These are phyloP conservation scores for Calamus simplicifolius DNA, from an alignment of 176 grass and related monocot species.

Conservation along the genomic window DNA sequence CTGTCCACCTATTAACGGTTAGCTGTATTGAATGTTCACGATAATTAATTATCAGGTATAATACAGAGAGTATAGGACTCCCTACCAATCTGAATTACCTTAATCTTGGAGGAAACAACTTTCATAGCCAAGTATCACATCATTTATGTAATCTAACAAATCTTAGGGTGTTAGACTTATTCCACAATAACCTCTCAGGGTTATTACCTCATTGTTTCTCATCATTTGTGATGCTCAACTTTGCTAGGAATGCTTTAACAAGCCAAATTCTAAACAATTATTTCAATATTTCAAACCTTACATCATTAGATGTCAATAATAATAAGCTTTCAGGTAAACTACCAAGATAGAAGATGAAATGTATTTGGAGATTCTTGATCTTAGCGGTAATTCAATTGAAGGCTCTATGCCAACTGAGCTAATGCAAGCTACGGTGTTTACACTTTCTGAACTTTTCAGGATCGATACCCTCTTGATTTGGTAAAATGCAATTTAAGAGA, in stretches of 20 bases:
- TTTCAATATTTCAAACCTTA: background rate
- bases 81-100: background rate
- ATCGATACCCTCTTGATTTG: conserved; percentile 30
- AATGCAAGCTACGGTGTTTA: background rate
- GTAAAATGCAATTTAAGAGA: background rate
- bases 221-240: background rate
- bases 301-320: background rate
- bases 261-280: background rate
- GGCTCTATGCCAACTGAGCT: conserved; percentile 2
- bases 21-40: too few species aligned
- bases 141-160: background rate
- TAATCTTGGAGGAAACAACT: background rate
- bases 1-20: background rate
- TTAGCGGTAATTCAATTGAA: conserved; percentile 8
- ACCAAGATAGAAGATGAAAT: too few species aligned
- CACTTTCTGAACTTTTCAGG: background rate
- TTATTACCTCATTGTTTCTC: background rate
- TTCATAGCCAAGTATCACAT: conserved; percentile 2
- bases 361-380: background rate
- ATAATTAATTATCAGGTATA: too few species aligned
- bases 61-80: too few species aligned
- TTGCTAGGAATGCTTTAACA: conserved; percentile 6
- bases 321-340: conserved; percentile 10
- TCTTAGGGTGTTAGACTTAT: background rate
- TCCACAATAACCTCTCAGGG: conserved; percentile 9